Evolutionary conservation across 352 stramenopile species (phyloP).

Genomic region (Globisporangium spiculum): DNA sequence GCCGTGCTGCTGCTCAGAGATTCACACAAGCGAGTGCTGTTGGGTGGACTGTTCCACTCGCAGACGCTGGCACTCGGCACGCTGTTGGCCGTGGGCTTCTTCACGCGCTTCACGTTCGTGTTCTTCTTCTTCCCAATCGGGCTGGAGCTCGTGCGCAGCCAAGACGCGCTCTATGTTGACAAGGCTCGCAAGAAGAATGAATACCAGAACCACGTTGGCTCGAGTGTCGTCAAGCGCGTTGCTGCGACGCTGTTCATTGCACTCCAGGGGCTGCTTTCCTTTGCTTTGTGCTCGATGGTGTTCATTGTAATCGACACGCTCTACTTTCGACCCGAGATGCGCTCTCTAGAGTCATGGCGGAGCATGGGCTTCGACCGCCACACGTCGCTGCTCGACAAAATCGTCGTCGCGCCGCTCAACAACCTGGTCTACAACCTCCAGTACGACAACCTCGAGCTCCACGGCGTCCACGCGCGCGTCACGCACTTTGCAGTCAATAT

Average conservation of each 20-base stretch:
- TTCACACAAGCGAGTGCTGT: conserved; percentile 32
- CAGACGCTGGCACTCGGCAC: conserved; percentile 61
- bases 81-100: conserved; percentile 68
- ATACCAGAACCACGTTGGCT: not conserved
- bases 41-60: conserved; percentile 29
- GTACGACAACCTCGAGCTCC: conserved; percentile 84
- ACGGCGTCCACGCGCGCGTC: conserved; percentile 88
- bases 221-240: conserved; percentile 21
- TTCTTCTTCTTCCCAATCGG: conserved; percentile 79
- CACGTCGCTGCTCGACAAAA: conserved; percentile 7
- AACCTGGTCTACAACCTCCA: conserved; percentile 93
- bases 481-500: conserved; percentile 91
- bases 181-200: conserved; percentile 32
- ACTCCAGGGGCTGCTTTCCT: conserved; percentile 47
- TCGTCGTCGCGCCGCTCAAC: conserved; percentile 75
- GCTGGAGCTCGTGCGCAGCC: conserved; percentile 54
- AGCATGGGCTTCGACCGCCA: not conserved
- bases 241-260: conserved; percentile 23
- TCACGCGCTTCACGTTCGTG: conserved; percentile 81
- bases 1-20: conserved; percentile 45
- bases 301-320: conserved; percentile 56
- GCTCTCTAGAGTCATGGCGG: conserved; percentile 4
- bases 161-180: conserved; percentile 37
- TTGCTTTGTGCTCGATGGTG: conserved; percentile 25
- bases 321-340: conserved; percentile 45